Percentiles rank a stretch among this genome's conserved stretches.
phyloP scores from a whole-genome alignment of 1,139 yeast genomes.

The Hanseniaspora gamundiae region DNA sequence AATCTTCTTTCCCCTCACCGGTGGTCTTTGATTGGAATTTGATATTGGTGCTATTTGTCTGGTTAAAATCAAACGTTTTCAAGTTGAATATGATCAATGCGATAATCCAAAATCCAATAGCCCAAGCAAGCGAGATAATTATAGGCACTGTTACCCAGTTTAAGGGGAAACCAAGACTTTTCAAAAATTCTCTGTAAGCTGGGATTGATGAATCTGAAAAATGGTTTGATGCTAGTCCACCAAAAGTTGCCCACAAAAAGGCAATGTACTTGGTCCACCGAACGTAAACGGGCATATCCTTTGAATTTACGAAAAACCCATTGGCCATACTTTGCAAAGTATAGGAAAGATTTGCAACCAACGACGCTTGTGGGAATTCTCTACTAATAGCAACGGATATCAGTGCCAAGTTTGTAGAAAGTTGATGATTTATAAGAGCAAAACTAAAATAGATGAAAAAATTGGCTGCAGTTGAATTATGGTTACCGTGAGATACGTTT shows the following conservation, averaged over 20 bases:
- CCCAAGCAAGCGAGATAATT: constrained; percentile 48
- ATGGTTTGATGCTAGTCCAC: constrained; percentile 54
- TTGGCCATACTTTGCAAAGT: constrained; percentile 70
- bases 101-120: constrained; percentile 39
- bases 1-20: constrained; percentile 1
- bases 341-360: constrained; percentile 50
- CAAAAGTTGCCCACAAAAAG: constrained; percentile 69
- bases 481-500: constrained; percentile 31
- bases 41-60: constrained; percentile 13
- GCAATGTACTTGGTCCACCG: constrained; percentile 73
- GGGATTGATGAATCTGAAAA: constrained; percentile 52
- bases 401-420: constrained; percentile 20
- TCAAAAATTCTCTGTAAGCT: constrained; percentile 32
- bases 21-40: constrained; percentile 3
- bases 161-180: constrained; percentile 46
- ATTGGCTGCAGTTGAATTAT: neutral
- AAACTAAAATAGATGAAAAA: constrained; percentile 57
- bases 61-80: constrained; percentile 38
- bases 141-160: constrained; percentile 63
- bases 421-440: constrained; percentile 38
- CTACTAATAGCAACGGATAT: constrained; percentile 42
- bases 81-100: constrained; percentile 37
- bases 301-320: constrained; percentile 69
- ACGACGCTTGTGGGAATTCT: constrained; percentile 54
- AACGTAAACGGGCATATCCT: constrained; percentile 72